Conservation (phyloP, 2,329 filamentous ascomycete genomes). For the Talaromyces atroroseus region DNA sequence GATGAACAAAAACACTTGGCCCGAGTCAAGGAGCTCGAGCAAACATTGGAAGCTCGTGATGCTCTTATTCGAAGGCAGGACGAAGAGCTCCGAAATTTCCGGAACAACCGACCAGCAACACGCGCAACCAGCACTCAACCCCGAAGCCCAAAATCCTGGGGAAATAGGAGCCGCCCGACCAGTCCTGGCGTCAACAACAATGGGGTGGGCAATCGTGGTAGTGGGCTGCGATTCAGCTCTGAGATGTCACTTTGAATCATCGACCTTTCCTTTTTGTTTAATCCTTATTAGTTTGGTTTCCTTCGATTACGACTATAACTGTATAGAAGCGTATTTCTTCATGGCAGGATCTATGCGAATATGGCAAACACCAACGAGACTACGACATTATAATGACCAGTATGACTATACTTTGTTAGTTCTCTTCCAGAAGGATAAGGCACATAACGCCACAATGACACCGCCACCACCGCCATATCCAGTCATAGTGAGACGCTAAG, state of each 20-base stretch:
- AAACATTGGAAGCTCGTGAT: constrained; percentile 31
- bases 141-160: constrained; percentile 35
- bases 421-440: no score
- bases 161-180: constrained; percentile 32
- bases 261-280: neutral
- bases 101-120: constrained; percentile 39
- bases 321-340: neutral
- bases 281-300: neutral
- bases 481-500: neutral
- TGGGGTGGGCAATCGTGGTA: constrained; percentile 28
- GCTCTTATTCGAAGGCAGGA: constrained; percentile 38
- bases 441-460: neutral
- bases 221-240: constrained; percentile 35
- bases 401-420: neutral
- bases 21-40: constrained; percentile 36
- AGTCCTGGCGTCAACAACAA: constrained; percentile 34
- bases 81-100: constrained; percentile 41
- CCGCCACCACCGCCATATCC: neutral
- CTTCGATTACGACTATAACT: neutral
- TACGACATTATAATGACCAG: neutral
- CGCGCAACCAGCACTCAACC: constrained; percentile 40
- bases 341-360: neutral
- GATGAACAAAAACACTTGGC: constrained; percentile 30
- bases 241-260: constrained; percentile 26
- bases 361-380: neutral